phyloP scores from a whole-genome alignment of 371 early-diverging fungal genomes.

The Mortierella sp. region DNA sequence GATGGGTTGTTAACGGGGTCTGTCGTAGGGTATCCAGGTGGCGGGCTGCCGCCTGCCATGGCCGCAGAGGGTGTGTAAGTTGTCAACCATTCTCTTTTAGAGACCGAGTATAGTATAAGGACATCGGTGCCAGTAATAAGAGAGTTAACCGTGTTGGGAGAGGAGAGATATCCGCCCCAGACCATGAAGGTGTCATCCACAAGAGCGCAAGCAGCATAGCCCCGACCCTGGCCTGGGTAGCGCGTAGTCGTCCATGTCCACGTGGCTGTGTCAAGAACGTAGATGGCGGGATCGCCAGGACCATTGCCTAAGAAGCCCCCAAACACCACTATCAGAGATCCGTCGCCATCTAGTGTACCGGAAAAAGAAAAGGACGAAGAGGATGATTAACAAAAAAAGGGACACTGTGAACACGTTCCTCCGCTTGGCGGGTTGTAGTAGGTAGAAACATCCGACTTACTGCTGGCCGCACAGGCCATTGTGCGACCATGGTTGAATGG shows the following conservation, averaged over 20 bases:
- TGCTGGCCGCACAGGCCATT: conserved; percentile 41
- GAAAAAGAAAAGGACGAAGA: background rate
- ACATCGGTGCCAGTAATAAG: conserved; percentile 26
- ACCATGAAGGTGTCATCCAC: conserved; percentile 36
- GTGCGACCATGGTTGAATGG: conserved; percentile 22
- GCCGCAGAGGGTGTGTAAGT: conserved; percentile 38
- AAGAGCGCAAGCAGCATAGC: conserved; percentile 40
- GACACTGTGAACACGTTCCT: background rate
- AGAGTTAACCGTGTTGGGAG: conserved; percentile 23
- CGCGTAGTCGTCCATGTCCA: conserved; percentile 39
- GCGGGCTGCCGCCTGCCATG: background rate
- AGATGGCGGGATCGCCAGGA: conserved; percentile 29
- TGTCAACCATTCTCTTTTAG: conserved; percentile 21
- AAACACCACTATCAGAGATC: conserved; percentile 32
- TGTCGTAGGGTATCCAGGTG: background rate
- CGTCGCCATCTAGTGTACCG: conserved; percentile 30
- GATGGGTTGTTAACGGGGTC: too few relatives aligned
- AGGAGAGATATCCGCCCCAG: conserved; percentile 45
- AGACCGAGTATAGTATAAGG: conserved; percentile 28
- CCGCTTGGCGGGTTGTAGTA: background rate
- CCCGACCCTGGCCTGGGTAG: conserved; percentile 26
- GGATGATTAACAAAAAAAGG: background rate
- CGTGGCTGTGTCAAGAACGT: conserved; percentile 34
- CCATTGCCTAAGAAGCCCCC: conserved; percentile 33
- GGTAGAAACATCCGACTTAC: conserved; percentile 22